Evolutionary conservation across 2,329 filamentous ascomycete species (phyloP).

Genomic region (Whalleya microplaca): DNA sequence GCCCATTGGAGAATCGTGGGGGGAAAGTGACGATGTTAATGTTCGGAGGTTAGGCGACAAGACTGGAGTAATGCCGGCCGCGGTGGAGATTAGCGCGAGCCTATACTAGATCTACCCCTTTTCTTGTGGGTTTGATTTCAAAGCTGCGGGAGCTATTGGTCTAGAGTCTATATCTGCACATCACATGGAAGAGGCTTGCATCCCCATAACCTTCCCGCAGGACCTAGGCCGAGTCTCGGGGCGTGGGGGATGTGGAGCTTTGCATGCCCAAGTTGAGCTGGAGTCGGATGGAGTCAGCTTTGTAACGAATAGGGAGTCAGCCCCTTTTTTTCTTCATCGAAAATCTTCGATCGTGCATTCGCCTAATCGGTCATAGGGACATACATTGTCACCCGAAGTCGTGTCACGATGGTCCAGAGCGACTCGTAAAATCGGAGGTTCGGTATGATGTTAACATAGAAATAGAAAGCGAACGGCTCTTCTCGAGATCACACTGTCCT

Average conservation of each 20-base stretch:
- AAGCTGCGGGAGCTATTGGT: neutral
- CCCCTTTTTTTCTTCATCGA: neutral
- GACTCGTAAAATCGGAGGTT: neutral
- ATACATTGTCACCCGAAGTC: neutral
- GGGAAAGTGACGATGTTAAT: conserved; percentile 9
- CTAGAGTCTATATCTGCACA: neutral
- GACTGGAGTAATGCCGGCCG: neutral
- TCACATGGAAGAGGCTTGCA: neutral
- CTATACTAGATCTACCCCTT: neutral
- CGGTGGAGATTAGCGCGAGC: neutral
- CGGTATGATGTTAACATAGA: neutral
- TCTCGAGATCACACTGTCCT: too few species aligned
- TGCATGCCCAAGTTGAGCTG: neutral
- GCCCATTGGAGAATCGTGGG: conserved; percentile 1
- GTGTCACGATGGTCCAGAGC: neutral
- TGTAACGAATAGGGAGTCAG: neutral
- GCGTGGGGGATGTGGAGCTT: neutral
- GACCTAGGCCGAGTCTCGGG: neutral
- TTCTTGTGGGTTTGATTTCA: neutral
- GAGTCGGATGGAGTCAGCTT: neutral
- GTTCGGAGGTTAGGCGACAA: conserved; percentile 14
- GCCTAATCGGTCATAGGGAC: neutral
- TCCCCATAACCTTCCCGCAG: neutral
- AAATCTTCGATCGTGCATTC: neutral
- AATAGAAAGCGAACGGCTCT: too few species aligned